Percentiles rank a stretch among this genome's conserved stretches.
Conservation (phyloP, 2,329 filamentous ascomycete genomes). For the Fusarium ambrosium region DNA sequence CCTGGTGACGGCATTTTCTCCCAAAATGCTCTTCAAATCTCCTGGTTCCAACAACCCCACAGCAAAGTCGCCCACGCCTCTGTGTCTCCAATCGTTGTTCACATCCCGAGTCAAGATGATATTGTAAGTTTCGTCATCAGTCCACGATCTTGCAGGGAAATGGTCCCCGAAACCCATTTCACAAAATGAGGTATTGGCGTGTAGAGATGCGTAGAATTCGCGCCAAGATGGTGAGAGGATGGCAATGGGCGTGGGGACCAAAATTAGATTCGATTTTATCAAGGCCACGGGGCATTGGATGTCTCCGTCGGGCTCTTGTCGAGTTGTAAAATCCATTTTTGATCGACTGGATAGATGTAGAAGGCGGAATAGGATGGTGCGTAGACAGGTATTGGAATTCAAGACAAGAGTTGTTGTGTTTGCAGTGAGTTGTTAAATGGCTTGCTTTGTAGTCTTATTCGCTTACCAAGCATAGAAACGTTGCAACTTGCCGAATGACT, state of each 20-base stretch:
- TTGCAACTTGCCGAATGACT: not conserved
- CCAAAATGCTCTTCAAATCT: not conserved
- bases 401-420: not conserved
- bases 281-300: slow-evolving; percentile 7
- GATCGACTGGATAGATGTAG: not conserved
- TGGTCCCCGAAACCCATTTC: not conserved
- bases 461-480: not conserved
- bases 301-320: not conserved
- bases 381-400: not conserved
- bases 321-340: not conserved
- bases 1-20: not conserved
- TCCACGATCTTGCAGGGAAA: not conserved
- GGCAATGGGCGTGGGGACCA: slow-evolving; percentile 34
- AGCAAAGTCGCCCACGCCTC: slow-evolving; percentile 40
- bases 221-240: slow-evolving; percentile 17
- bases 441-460: not conserved
- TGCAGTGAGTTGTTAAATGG: not conserved
- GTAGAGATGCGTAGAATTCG: not conserved
- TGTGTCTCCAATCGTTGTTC: slow-evolving; percentile 16
- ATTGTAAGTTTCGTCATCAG: slow-evolving; percentile 18
- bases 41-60: slow-evolving; percentile 15
- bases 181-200: not conserved
- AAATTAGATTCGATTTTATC: slow-evolving; percentile 17
- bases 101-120: slow-evolving; percentile 19
- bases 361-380: not conserved